phyloP scores from a whole-genome alignment of 2,329 filamentous ascomycete genomes.

The Bisporella sp. region DNA sequence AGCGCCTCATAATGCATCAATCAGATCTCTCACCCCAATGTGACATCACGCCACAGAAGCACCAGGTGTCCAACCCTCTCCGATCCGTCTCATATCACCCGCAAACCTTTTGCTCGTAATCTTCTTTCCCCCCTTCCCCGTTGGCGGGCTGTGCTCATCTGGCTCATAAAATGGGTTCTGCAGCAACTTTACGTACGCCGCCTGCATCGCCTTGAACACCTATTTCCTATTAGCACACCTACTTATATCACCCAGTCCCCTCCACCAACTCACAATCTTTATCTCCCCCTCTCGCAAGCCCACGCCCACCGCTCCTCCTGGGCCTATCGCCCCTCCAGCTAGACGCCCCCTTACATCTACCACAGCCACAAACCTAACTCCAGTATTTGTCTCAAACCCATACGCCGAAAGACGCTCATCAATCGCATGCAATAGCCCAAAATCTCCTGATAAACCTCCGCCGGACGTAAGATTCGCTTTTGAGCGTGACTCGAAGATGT shows the following conservation, averaged over 20 bases:
- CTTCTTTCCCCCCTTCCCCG: slow-evolving; percentile 50
- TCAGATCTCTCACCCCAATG: too few species aligned
- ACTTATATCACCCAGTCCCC: neutral
- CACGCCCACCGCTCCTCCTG: slow-evolving; percentile 38
- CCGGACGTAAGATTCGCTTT: slow-evolving; percentile 53
- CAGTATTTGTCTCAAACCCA: slow-evolving; percentile 94
- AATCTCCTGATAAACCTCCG: slow-evolving; percentile 65
- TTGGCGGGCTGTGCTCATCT: slow-evolving; percentile 66
- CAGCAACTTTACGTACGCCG: slow-evolving; percentile 80
- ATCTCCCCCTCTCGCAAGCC: slow-evolving; percentile 82
- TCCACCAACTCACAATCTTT: slow-evolving; percentile 55
- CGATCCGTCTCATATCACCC: slow-evolving; percentile 78
- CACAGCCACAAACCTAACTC: slow-evolving; percentile 81
- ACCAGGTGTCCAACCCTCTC: slow-evolving; percentile 76
- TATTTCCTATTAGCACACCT: slow-evolving; percentile 25
- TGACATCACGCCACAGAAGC: slow-evolving; percentile 40
- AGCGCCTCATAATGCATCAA: too few species aligned
- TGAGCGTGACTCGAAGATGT: slow-evolving; percentile 84
- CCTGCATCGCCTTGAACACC: slow-evolving; percentile 87
- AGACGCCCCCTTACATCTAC: slow-evolving; percentile 78
- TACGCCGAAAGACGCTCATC: slow-evolving; percentile 92
- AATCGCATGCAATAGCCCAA: slow-evolving; percentile 84
- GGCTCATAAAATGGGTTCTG: slow-evolving; percentile 95
- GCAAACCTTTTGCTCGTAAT: slow-evolving; percentile 79
- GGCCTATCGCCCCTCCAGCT: slow-evolving; percentile 23